Percentiles rank a stretch among this genome's conserved stretches.
phyloP scores from a whole-genome alignment of 2,329 filamentous ascomycete genomes.

The Pseudogymnoascus sp. region DNA sequence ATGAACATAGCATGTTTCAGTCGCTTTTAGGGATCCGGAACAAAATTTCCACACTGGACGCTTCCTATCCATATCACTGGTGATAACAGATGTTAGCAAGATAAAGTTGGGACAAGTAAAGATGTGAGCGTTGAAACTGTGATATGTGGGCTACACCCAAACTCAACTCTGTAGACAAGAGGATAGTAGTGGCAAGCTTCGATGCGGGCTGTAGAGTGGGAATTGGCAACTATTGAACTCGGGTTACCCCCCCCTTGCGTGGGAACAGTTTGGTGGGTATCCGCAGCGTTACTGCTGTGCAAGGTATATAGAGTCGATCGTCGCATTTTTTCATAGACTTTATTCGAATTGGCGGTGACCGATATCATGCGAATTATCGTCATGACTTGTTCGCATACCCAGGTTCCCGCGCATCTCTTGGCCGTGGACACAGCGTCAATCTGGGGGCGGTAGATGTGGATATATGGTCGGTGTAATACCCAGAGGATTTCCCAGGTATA shows the following conservation, averaged over 20 bases:
- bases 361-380: background rate
- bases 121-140: background rate
- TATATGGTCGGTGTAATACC: conserved; percentile 9
- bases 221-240: background rate
- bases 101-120: background rate
- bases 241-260: background rate
- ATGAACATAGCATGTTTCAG: background rate
- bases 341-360: background rate
- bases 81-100: background rate
- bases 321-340: background rate
- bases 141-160: background rate
- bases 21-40: background rate
- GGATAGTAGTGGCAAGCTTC: background rate
- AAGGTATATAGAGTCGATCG: background rate
- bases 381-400: background rate
- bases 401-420: background rate
- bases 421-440: background rate
- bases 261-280: background rate
- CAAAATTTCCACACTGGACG: background rate
- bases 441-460: background rate
- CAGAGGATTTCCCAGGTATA: background rate
- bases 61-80: background rate
- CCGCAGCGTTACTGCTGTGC: background rate
- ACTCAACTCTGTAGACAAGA: background rate
- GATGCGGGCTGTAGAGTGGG: background rate